Evolutionary conservation across 1,284 basidiomycete genomes (phyloP).

Genomic region (Cryptococcus deneoformans): DNA sequence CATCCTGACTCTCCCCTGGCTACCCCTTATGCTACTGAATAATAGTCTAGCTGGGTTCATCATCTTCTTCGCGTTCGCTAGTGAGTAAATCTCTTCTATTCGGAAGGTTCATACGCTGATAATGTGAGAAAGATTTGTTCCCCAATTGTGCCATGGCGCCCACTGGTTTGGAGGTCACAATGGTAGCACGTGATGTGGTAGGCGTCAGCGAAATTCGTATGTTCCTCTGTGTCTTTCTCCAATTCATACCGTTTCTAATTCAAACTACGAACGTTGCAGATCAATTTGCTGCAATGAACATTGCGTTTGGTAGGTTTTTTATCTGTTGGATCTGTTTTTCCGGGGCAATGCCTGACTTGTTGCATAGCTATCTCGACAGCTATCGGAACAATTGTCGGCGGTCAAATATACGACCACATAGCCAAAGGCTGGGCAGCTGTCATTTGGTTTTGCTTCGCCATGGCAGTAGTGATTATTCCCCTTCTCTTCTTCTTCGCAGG

Average conservation of each 20-base stretch:
- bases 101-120: not conserved
- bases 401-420: conserved; percentile 43
- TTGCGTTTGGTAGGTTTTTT: conserved; percentile 31
- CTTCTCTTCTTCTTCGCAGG: conserved; percentile 16
- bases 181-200: conserved; percentile 23
- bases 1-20: conserved; percentile 63
- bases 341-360: too few species aligned
- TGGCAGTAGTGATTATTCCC: conserved; percentile 7
- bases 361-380: conserved; percentile 26
- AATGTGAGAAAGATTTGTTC: conserved; percentile 10
- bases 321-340: too few species aligned
- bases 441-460: conserved; percentile 27
- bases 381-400: conserved; percentile 38
- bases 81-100: conserved; percentile 7
- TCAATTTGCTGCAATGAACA: conserved; percentile 45
- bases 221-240: not conserved
- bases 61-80: conserved; percentile 13
- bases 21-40: conserved; percentile 58
- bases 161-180: conserved; percentile 28
- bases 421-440: conserved; percentile 36
- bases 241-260: too few species aligned
- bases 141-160: conserved; percentile 22
- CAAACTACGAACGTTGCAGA: conserved; percentile 9
- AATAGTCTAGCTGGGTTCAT: conserved; percentile 61
- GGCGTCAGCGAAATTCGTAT: conserved; percentile 43